Base-by-base conservation (phyloP, 148 eudicot genomes). In the Amaranthus palmeri region DNA sequence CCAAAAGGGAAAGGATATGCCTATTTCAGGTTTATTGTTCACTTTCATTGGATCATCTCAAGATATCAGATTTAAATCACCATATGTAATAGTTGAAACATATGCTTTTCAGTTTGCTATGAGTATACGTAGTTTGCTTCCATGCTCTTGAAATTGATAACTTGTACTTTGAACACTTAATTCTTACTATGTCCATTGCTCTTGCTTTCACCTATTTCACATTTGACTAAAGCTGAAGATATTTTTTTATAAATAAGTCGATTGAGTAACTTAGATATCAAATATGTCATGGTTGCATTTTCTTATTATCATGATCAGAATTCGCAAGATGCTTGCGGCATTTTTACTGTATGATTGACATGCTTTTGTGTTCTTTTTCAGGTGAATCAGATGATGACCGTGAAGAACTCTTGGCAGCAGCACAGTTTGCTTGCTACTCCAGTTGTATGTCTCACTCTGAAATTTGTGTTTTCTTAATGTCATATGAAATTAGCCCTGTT, bases 321-420 rank as follows among this genome's bases (percentile, higher is more conserved):
- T 49, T 59, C 71, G 45, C n/a, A 8, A 47, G 62, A 9, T 68
- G 51, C 48, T 40, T 61, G 54, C 66, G 61, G 36, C 68, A 13
- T 51, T 54, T 62, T 10, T 3, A 10, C 49, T 42, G 7, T 40
- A 41, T 51, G 44, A 76, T 14, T 42, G 5, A 67, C 15, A 6
- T 41, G 10, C 49, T 48, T 52, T 55, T 78, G 59, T 70, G 6
- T 65, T 4, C 6, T 53, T 65, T 83, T 80, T 67, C 71, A 93
- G 96, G 89, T 65, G 90, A 90, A 87, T 93, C 95, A 65, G 95
- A 90, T 56, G 95, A 93, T 79, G 98, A 93, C 54, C 90, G 74
- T 52, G 98, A 93, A 70, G 98, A 93, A 67, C 86, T 90, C 73
- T 71, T 85, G 65, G 76, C 82, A 57, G 95, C 95, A 59, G 98